Evolutionary conservation across 1,284 basidiomycete species (phyloP).

Genomic region (Heterobasidion irregulare): DNA sequence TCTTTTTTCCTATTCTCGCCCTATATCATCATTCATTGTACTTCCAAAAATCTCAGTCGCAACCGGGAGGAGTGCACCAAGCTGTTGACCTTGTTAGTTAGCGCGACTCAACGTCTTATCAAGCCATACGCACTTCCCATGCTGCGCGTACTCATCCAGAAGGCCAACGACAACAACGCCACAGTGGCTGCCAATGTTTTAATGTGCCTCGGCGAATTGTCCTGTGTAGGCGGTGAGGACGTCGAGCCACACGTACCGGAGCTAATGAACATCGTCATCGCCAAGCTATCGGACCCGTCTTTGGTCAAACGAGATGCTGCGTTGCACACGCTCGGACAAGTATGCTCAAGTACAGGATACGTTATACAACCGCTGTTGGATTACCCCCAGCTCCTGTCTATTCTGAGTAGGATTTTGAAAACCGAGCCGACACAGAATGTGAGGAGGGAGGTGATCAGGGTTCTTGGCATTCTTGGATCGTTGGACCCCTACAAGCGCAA

Average conservation of each 20-base stretch:
- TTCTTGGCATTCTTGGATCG: conserved; percentile 95
- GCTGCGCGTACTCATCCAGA: conserved; percentile 84
- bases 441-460: conserved; percentile 88
- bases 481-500: conserved; percentile 95
- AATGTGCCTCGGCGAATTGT: conserved; percentile 91
- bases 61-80: conserved; percentile 92
- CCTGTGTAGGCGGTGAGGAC: conserved; percentile 92
- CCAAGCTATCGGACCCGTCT: conserved; percentile 82
- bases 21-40: background rate
- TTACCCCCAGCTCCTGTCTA: conserved; percentile 84
- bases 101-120: conserved; percentile 89
- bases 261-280: conserved; percentile 87
- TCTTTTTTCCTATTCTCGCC: conserved; percentile 7
- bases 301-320: conserved; percentile 90
- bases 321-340: conserved; percentile 87
- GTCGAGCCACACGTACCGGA: conserved; percentile 77
- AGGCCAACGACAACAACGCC: conserved; percentile 80
- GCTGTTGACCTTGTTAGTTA: conserved; percentile 80
- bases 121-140: conserved; percentile 98
- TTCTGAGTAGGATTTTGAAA: conserved; percentile 82
- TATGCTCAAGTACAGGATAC: conserved; percentile 94
- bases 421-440: conserved; percentile 74
- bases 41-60: conserved; percentile 33
- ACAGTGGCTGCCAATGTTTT: conserved; percentile 91
- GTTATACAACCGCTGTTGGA: conserved; percentile 90